These are phyloP conservation scores for Alisma plantagoaquatica DNA, from an alignment of 106 monocot genomes.

Conservation along the genomic window DNA sequence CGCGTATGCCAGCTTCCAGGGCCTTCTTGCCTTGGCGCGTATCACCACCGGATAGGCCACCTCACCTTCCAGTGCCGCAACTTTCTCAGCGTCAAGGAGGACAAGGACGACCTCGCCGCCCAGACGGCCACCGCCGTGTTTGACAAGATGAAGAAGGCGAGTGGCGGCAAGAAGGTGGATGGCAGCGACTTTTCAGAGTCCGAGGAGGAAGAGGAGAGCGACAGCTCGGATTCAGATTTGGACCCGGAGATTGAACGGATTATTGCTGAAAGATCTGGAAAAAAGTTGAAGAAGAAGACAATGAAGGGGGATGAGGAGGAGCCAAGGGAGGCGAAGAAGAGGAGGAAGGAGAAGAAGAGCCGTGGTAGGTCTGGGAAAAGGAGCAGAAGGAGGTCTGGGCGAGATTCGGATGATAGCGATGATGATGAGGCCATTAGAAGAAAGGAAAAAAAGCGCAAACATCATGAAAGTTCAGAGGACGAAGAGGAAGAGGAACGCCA, in stretches of 20 bases:
- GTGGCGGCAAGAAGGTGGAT: not conserved
- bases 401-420: slow-evolving; percentile 9
- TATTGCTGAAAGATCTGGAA: slow-evolving; percentile 30
- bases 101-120: slow-evolving; percentile 17
- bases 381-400: slow-evolving; percentile 19
- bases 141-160: slow-evolving; percentile 32
- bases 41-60: slow-evolving; percentile 78
- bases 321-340: too few relatives aligned
- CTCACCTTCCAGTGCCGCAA: slow-evolving; percentile 86
- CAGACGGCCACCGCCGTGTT: slow-evolving; percentile 32
- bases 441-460: slow-evolving; percentile 7
- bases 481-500: not conserved
- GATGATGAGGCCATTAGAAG: slow-evolving; percentile 13
- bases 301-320: slow-evolving; percentile 6
- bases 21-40: too few relatives aligned
- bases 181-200: slow-evolving; percentile 17
- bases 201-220: slow-evolving; percentile 31
- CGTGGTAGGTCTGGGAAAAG: slow-evolving; percentile 23
- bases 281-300: slow-evolving; percentile 15
- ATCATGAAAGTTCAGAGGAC: not conserved
- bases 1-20: too few relatives aligned
- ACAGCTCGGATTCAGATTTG: slow-evolving; percentile 54
- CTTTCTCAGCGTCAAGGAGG: slow-evolving; percentile 53
- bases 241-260: slow-evolving; percentile 76
- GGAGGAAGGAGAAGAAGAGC: slow-evolving; percentile 7